Evolutionary conservation across 176 grass and related monocot species (phyloP).

Genomic region (Pontederia crassipes): DNA sequence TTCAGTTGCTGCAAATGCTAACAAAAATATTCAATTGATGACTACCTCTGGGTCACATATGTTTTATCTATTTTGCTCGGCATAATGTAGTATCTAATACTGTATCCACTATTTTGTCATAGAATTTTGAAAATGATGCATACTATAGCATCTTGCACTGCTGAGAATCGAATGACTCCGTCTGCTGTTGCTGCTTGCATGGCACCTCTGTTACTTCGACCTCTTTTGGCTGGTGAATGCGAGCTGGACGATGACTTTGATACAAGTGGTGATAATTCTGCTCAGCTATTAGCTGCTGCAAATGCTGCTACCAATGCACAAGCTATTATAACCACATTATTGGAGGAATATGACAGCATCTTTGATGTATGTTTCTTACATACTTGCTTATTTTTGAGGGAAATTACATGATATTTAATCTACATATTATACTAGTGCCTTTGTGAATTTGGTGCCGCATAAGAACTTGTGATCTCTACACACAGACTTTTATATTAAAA

Average conservation of each 20-base stretch:
- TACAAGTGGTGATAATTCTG: conserved; percentile 63
- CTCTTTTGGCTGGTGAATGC: conserved; percentile 98
- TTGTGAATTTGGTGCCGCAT: too few relatives aligned
- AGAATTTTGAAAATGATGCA: conserved; percentile 99
- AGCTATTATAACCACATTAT: conserved; percentile 72
- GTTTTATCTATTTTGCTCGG: neutral
- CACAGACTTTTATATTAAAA: too few relatives aligned
- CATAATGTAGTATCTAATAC: conserved; percentile 11
- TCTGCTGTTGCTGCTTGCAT: conserved; percentile 98
- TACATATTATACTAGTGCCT: neutral
- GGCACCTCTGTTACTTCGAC: conserved; percentile 87
- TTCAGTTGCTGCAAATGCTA: too few relatives aligned
- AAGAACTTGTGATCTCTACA: too few relatives aligned
- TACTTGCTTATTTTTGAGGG: neutral
- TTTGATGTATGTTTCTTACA: conserved; percentile 58
- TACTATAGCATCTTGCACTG: conserved; percentile 57
- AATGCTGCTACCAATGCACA: conserved; percentile 98
- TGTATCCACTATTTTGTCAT: conserved; percentile 22
- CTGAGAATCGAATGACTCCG: conserved; percentile 86
- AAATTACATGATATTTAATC: too few relatives aligned
- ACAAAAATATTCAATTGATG: too few relatives aligned
- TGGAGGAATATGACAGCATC: conserved; percentile 83
- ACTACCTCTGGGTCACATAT: too few relatives aligned
- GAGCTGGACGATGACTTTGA: conserved; percentile 95
- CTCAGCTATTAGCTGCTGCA: conserved; percentile 96